Percentiles rank a stretch among this genome's conserved stretches.
Conservation (phyloP, 495 filamentous ascomycete genomes). For the Aspergillus bridgeri region DNA sequence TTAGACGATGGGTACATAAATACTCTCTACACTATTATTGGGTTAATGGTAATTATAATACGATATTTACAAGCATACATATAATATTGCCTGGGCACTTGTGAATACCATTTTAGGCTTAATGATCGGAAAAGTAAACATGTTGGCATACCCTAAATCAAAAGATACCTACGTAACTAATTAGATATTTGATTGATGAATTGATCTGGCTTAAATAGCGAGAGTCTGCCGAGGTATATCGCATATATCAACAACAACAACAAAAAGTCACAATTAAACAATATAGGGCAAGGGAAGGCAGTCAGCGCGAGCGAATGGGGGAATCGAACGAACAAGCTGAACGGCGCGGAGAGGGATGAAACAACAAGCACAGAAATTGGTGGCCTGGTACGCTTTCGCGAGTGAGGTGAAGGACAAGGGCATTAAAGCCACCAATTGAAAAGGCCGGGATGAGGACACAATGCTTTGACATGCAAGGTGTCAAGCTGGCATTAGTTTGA, state of each 20-base stretch:
- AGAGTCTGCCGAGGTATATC: constrained; percentile 20
- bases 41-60: constrained; percentile 7
- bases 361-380: background rate
- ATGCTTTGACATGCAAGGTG: too few species aligned
- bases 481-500: background rate
- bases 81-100: too few species aligned
- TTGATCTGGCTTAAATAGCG: constrained; percentile 12
- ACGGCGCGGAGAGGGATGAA: background rate
- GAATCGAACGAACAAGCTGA: constrained; percentile 5
- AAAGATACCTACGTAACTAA: background rate
- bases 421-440: background rate
- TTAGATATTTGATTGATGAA: background rate
- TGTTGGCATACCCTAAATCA: too few species aligned
- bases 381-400: background rate
- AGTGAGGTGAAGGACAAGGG: background rate
- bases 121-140: too few species aligned
- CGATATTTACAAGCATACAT: background rate
- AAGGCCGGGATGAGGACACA: too few species aligned
- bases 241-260: background rate
- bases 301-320: background rate
- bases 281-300: background rate
- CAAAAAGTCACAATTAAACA: background rate
- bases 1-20: background rate
- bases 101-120: too few species aligned
- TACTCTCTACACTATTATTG: background rate